These are phyloP conservation scores for Psilocybe cyanescens DNA, from an alignment of 768 basidiomycete genomes.

Conservation along the genomic window DNA sequence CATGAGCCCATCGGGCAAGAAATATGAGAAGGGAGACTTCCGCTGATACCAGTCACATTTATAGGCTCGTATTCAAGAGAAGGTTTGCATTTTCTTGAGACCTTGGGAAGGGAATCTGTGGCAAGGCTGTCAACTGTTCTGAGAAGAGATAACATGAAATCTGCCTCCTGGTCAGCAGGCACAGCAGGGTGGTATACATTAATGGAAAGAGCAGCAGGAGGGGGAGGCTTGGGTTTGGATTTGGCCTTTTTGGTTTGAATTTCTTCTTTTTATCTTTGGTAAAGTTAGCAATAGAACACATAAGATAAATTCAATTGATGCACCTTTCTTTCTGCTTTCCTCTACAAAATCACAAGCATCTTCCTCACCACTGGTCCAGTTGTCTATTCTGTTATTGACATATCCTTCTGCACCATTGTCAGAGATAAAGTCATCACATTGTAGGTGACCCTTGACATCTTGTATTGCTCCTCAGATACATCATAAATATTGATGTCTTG, in stretches of 20 bases:
- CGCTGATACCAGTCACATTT: constrained; percentile 34
- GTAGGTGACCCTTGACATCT: constrained; percentile 77
- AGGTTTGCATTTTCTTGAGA: constrained; percentile 70
- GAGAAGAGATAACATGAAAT: constrained; percentile 86
- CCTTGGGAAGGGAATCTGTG: constrained; percentile 21
- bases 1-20: constrained; percentile 52
- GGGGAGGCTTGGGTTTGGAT: constrained; percentile 56
- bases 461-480: constrained; percentile 89
- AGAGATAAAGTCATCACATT: constrained; percentile 91
- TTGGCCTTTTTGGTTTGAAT: constrained; percentile 44
- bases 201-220: constrained; percentile 61
- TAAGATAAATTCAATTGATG: constrained; percentile 12
- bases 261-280: constrained; percentile 47
- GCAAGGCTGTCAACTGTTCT: constrained; percentile 64
- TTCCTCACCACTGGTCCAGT: constrained; percentile 72
- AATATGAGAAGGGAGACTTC: constrained; percentile 36
- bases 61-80: constrained; percentile 50
- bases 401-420: constrained; percentile 56
- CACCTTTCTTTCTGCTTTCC: constrained; percentile 46
- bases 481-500: constrained; percentile 84
- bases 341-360: constrained; percentile 56
- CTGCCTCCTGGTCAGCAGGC: constrained; percentile 80
- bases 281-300: neutral
- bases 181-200: constrained; percentile 80
- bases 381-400: constrained; percentile 96